phyloP scores from a whole-genome alignment of 345 rosid species.

The rapeseed (Brassica napus) region DNA sequence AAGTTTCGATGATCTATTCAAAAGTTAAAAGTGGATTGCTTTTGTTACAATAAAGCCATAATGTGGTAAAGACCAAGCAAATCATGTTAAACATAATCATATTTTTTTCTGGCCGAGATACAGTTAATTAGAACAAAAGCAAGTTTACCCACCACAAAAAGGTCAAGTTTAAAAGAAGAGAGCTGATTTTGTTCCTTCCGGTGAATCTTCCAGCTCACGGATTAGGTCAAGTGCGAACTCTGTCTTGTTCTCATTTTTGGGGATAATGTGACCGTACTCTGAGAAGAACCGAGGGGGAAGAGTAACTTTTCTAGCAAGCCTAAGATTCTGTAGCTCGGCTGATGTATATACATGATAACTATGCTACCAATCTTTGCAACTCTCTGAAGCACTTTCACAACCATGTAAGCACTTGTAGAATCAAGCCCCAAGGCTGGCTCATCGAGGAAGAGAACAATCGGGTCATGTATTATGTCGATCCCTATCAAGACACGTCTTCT shows the following conservation, averaged over 20 bases:
- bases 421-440: slow-evolving; percentile 96
- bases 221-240: slow-evolving; percentile 88
- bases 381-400: slow-evolving; percentile 82
- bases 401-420: slow-evolving; percentile 93
- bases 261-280: slow-evolving; percentile 77
- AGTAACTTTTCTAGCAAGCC: slow-evolving; percentile 67
- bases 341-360: slow-evolving; percentile 90
- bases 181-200: slow-evolving; percentile 52
- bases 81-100: too few species aligned
- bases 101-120: too few species aligned
- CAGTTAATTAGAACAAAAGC: too few species aligned
- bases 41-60: too few species aligned
- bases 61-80: too few species aligned
- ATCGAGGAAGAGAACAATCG: slow-evolving; percentile 77
- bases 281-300: slow-evolving; percentile 64
- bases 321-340: slow-evolving; percentile 86
- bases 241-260: slow-evolving; percentile 71
- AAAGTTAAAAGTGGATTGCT: too few species aligned
- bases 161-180: too few species aligned
- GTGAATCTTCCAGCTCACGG: slow-evolving; percentile 74
- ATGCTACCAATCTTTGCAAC: slow-evolving; percentile 86
- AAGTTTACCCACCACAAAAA: too few species aligned
- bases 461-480: slow-evolving; percentile 76
- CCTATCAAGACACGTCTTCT: slow-evolving; percentile 85
- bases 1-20: too few species aligned